Evolutionary conservation across 2,329 filamentous ascomycete species (phyloP).

Genomic region (Aureobasidium sp.): DNA sequence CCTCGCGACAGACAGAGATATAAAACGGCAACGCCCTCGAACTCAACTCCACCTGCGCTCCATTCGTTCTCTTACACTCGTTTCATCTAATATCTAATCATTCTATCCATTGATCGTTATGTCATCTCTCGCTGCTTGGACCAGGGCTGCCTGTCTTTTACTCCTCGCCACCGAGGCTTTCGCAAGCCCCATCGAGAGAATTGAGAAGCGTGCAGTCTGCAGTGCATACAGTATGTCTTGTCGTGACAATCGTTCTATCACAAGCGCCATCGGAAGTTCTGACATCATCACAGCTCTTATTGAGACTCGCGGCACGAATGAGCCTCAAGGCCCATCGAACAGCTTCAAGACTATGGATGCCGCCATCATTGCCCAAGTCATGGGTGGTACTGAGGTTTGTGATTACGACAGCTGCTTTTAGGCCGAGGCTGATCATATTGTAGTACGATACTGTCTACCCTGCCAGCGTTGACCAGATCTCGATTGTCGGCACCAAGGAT

Average conservation of each 20-base stretch:
- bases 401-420: no score
- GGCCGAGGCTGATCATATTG: not conserved
- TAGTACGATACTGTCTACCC: constrained; percentile 32
- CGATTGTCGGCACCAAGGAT: constrained; percentile 25
- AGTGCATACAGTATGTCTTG: constrained; percentile 1
- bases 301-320: constrained; percentile 24
- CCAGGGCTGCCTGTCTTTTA: not conserved
- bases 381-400: constrained; percentile 26
- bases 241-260: not conserved
- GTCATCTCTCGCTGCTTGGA: not conserved
- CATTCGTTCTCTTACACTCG: not conserved
- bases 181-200: not conserved
- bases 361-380: constrained; percentile 23
- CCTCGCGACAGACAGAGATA: no score
- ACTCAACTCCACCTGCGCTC: not conserved
- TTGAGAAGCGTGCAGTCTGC: constrained; percentile 1
- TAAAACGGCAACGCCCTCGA: not conserved
- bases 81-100: no score
- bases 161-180: not conserved
- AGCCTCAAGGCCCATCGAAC: constrained; percentile 22
- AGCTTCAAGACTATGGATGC: constrained; percentile 32
- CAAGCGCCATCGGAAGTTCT: not conserved
- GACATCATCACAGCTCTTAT: constrained; percentile 18
- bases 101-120: not conserved
- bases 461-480: constrained; percentile 26